Base-by-base conservation (phyloP, 805 yeast species). In the Candida sonorensis region DNA sequence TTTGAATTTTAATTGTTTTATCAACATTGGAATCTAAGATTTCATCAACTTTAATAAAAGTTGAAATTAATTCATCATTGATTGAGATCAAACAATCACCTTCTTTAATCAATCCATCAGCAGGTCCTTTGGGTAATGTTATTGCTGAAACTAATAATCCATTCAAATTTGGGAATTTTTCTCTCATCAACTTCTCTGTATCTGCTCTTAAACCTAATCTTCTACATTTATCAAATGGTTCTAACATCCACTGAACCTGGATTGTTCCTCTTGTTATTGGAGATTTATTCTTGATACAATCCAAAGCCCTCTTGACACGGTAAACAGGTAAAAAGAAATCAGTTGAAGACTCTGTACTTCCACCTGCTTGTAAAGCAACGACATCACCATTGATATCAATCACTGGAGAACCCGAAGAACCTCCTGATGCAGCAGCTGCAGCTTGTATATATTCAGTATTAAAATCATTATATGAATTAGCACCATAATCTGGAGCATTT, bases 331-430 rank as follows among this genome's bases (percentile, higher is more conserved):
- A 59, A 52, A 88, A 88, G 61, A 84, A 88, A 61, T 88, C 97
- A 0, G 96, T 88, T 0, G 96, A 84, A 1, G 95, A 88, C 44
- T 83, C 92, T 1, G 87, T 73, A 6, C 83, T 75, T 3, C 97
- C 97, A 50, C 97, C 97, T 2, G 97, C 97, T 58, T 86, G 95
- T 32, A 88, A 62, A 0, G 97, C 96, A 13, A 88, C 84, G 0
- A 90, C 95, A 49, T 75, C 59, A 3, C 96, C 96, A 45, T 82
- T 80, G 27, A 81, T 76, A 55, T 86, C 81, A 2, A 88, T 94
- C n/a, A 88, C 97, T 0, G 97, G 97, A 4, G 95, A 85, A 7
- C 97, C 97, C 30, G 92, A 80, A 4, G 95, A 86, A 3, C 97
- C 97, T 19, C 97, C 97, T 12, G 94, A 81, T 0, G 97, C 95